A percentile compares a stretch with the other conserved stretches of the same genome.
Evolutionary conservation across 495 filamentous ascomycete genomes (phyloP).

Genomic region (Geopyxis carbonaria): DNA sequence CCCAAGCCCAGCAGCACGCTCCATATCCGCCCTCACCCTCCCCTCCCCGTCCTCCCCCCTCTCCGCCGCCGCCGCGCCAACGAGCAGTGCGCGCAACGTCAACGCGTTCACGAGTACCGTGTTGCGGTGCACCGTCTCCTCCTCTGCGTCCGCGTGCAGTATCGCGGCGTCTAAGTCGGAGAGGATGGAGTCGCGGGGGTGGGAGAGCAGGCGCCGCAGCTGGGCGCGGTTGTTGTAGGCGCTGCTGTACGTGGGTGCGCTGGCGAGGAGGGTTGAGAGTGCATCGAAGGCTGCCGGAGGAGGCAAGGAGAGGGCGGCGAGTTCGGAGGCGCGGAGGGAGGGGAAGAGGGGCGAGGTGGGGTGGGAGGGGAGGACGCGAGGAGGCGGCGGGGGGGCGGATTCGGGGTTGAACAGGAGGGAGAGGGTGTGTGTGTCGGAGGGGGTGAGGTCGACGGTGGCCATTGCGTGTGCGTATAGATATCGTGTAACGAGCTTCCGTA

Average conservation of each 20-base stretch:
- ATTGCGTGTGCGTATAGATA: constrained; percentile 26
- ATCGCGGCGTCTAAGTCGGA: constrained; percentile 53
- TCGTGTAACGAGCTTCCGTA: no score
- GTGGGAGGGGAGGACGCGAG: constrained; percentile 33
- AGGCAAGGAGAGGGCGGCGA: constrained; percentile 28
- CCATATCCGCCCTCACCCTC: constrained; percentile 39
- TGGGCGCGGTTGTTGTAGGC: constrained; percentile 67
- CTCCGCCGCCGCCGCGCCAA: constrained; percentile 34
- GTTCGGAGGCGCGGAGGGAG: constrained; percentile 34
- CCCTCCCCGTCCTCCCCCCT: constrained; percentile 28
- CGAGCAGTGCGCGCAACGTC: constrained; percentile 46
- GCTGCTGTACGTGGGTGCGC: constrained; percentile 52
- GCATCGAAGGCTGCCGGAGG: constrained; percentile 6
- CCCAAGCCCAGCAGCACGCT: constrained; percentile 59
- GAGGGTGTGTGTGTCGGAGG: constrained; percentile 54
- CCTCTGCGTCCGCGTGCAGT: no score
- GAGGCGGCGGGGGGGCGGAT: constrained; percentile 35
- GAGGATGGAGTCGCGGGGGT: constrained; percentile 30
- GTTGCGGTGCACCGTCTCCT: no score
- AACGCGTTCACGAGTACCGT: constrained; percentile 33
- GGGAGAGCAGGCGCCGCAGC: constrained; percentile 41
- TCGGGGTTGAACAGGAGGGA: constrained; percentile 69
- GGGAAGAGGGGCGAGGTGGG: constrained; percentile 43
- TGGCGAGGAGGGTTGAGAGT: constrained; percentile 38
- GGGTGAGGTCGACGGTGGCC: constrained; percentile 39